A percentile compares a stretch with the other conserved stretches of the same genome.
These are phyloP conservation scores for Leccinum subgranulosum DNA, from an alignment of 768 basidiomycete genomes.

Conservation along the genomic window DNA sequence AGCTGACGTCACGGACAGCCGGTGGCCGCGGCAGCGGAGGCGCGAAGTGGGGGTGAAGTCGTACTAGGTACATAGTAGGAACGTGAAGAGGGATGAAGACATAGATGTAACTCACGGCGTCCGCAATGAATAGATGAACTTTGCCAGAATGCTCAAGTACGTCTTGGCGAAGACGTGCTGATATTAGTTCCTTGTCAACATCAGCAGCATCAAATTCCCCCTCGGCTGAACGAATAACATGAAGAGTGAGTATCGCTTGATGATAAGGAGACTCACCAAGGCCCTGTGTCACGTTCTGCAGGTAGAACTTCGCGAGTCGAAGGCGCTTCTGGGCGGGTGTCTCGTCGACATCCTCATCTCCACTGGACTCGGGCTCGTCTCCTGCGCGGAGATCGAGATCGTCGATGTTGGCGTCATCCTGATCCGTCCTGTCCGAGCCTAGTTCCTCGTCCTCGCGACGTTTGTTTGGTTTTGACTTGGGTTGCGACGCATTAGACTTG, in stretches of 20 bases:
- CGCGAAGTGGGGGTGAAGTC: conserved; percentile 42
- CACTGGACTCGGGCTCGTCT: conserved; percentile 57
- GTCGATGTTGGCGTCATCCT: conserved; percentile 54
- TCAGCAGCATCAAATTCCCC: conserved; percentile 95
- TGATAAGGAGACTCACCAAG: conserved; percentile 45
- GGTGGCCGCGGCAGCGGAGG: conserved; percentile 70
- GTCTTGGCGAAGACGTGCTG: conserved; percentile 86
- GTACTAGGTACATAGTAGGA: conserved; percentile 40
- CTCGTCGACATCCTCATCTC: conserved; percentile 84
- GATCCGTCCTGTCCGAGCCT: conserved; percentile 56
- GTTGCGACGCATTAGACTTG: conserved; percentile 25
- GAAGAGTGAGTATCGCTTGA: neutral
- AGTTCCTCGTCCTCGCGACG: conserved; percentile 58
- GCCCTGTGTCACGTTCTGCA: conserved; percentile 78
- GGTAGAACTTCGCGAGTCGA: conserved; percentile 84
- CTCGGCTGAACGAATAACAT: conserved; percentile 45
- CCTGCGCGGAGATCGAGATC: conserved; percentile 71
- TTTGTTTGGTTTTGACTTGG: conserved; percentile 23
- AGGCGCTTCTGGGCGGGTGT: conserved; percentile 93
- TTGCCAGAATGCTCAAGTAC: conserved; percentile 88
- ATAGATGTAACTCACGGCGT: conserved; percentile 47
- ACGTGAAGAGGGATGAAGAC: neutral
- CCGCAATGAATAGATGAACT: conserved; percentile 77
- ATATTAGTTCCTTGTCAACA: conserved; percentile 90
- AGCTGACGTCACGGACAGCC: conserved; percentile 79